Evolutionary conservation across 805 yeast species (phyloP).

Genomic region (Saccharomycopsis fermentans): DNA sequence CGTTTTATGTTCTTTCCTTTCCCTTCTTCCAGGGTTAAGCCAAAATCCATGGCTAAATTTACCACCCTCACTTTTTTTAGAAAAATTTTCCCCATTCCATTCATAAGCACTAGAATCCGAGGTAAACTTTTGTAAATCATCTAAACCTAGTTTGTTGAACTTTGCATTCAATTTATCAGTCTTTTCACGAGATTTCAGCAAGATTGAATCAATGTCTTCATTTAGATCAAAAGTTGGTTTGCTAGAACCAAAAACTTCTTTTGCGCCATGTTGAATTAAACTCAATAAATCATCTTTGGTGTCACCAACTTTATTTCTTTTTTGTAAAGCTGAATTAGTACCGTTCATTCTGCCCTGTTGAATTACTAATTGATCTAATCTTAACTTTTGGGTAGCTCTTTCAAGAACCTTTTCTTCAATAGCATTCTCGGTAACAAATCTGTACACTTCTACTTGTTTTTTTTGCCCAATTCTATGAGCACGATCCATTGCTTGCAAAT

Average conservation of each 20-base stretch:
- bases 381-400: conserved; percentile 86
- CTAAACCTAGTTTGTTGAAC: conserved; percentile 78
- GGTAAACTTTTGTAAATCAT: conserved; percentile 86
- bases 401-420: conserved; percentile 94
- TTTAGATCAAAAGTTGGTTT: conserved; percentile 27
- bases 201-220: conserved; percentile 75
- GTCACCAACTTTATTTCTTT: conserved; percentile 35
- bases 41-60: conserved; percentile 39
- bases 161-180: conserved; percentile 72
- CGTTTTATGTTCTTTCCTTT: conserved; percentile 60
- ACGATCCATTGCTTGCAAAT: conserved; percentile 95
- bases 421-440: conserved; percentile 92
- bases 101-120: conserved; percentile 86
- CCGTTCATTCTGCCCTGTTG: conserved; percentile 73
- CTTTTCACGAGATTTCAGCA: conserved; percentile 70
- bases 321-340: conserved; percentile 26
- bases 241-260: conserved; percentile 59
- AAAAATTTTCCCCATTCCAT: conserved; percentile 82
- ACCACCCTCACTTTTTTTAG: conserved; percentile 24
- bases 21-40: conserved; percentile 69
- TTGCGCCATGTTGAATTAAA: conserved; percentile 97
- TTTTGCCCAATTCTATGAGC: conserved; percentile 97
- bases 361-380: conserved; percentile 89
- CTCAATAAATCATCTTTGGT: conserved; percentile 77
- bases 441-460: conserved; percentile 84